phyloP scores from a whole-genome alignment of 306 rosid species.

The Comarum palustre region DNA sequence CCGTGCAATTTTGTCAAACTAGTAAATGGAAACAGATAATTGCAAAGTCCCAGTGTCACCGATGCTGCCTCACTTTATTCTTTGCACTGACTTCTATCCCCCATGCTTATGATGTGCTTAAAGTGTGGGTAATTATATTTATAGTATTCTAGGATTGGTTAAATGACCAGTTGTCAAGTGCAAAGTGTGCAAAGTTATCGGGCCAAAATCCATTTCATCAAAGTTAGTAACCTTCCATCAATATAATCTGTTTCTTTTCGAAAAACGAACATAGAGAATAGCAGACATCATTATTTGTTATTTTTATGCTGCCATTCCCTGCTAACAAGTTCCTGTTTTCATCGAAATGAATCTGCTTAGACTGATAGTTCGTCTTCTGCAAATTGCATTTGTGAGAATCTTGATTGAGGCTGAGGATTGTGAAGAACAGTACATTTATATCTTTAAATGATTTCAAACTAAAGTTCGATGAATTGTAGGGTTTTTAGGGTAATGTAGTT shows the following conservation, averaged over 20 bases:
- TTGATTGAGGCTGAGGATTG: not conserved
- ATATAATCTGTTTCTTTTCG: not conserved
- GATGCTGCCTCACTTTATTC: not conserved
- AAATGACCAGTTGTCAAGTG: not conserved
- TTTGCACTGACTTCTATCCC: not conserved
- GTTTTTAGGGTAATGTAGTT: not conserved
- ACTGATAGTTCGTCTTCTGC: not conserved
- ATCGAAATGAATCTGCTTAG: not conserved
- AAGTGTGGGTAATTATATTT: not conserved
- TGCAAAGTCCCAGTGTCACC: not conserved
- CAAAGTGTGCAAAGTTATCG: constrained; percentile 1
- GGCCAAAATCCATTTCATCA: not conserved
- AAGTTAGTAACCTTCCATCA: not conserved
- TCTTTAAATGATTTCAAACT: not conserved
- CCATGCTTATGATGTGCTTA: not conserved
- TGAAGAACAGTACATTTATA: not conserved
- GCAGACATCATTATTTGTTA: not conserved
- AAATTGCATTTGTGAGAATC: not conserved
- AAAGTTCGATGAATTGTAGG: not conserved
- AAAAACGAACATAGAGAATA: not conserved
- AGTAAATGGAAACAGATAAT: not conserved
- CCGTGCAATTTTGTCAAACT: not conserved
- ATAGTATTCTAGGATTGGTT: not conserved
- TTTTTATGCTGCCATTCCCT: not conserved
- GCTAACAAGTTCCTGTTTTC: not conserved